Base-by-base conservation (phyloP, 2,329 filamentous ascomycete species). In the Raffaelea albimanens region DNA sequence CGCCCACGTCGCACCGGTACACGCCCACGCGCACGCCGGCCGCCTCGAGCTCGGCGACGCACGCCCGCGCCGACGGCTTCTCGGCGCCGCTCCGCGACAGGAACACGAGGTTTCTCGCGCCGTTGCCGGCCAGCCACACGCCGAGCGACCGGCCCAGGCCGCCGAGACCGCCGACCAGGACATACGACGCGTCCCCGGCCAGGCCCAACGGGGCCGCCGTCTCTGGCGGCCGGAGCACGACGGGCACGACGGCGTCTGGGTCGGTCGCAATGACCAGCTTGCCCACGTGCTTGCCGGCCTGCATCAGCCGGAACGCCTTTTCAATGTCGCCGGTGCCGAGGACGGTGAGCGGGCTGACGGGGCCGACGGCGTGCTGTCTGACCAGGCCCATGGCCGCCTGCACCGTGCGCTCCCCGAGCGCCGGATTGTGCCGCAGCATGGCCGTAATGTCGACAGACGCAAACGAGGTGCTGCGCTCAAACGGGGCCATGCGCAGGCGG, bases 121-220 rank as follows among this genome's bases (percentile, higher is more conserved):
- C 74, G 16, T 67, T 66, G 39, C 61, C 59, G 7, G 70, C 63
- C 70, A 77, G 72, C 65, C 71, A 70, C 7, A 63, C 63, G 11
- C 70, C 61, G 57, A 77, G 68, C 49, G 68, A 71, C 36, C 69
- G 64, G 5, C 73, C 73, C 11, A 76, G 61, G 21, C 71, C 73
- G 31, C 73, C 73, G 0, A 71, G 71, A n/a, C 72, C 71, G 14
- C 73, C 73, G 18, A 75, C 66, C 34, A 76, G 63, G 43, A 76
- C 58, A 54, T 76, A 76, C 0, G 70, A 70, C 3, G 65, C 68
- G 49, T 74, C 63, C 7, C 7, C 34, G 18, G 34, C 8, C 5
- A 38, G 34, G 18, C 8, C 14, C 34, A 16, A 16, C 34, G 18
- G 5, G 34, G 34, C 14, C 5, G 34, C 25, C 29, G 9, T 20